Base-by-base conservation (phyloP, 495 filamentous ascomycete genomes). In the Sporormia fimetaria region DNA sequence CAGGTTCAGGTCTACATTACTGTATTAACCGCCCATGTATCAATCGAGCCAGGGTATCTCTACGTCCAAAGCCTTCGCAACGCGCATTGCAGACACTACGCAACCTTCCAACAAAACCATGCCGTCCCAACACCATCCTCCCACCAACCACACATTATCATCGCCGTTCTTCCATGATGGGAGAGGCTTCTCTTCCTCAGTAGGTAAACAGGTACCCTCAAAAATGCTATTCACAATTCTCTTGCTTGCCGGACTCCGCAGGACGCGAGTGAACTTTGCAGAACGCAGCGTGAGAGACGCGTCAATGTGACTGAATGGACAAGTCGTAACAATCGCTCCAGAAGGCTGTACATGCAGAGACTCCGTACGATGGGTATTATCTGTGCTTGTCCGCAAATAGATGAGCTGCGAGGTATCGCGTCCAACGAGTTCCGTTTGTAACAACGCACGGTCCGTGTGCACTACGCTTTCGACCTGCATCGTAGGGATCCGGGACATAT, bases 61-160 rank as follows among this genome's bases (percentile, higher is more conserved):
- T 10, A 75, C 67, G 2, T 59, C 70, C 21, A 77, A 58, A 1
- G 49, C 60, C 9, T 51, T 45, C 1, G 70, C 73, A 28, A 76
- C 63, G 10, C 64, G 55, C 52, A 68, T 66, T 0, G 73, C 70
- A 11, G 71, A 74, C 3, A 67, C 59, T 10, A 74, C 54, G 40
- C 74, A 78, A 6, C 74, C 74, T 47, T 76, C 71, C 9, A 76
- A 51, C 40, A 78, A 33, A 7, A 76, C 74, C 73, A 76, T 75
- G 0, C 74, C 74, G 60, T 78, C 74, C 73, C 74, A 76, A 43
- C 73, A 75, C 74, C 73, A 78, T 0, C 67, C 65, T 12, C 74
- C 74, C 6, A 63, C 66, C 21, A 76, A 43, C 56, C 61, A 75
- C 6, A 76, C 65, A 10, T 62, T 58, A 1, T 55, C 60, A 24